These are phyloP conservation scores for Bolboschoenoplectus hybrid DNA, from an alignment of 202 grass and related monocot species.

Conservation along the genomic window DNA sequence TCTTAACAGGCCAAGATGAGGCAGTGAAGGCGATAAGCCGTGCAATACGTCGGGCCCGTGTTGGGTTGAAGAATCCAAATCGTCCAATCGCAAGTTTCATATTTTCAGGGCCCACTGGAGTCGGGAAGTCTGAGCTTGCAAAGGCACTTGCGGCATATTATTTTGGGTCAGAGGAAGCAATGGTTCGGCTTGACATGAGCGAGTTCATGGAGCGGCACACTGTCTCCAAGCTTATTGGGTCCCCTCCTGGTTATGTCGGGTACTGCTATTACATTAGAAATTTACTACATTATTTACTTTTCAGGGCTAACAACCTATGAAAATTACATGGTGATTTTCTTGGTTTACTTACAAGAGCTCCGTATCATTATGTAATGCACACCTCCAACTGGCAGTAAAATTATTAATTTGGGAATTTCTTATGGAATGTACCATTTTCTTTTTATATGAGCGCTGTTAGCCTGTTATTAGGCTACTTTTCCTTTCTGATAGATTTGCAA, in stretches of 20 bases:
- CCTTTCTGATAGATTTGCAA: background rate
- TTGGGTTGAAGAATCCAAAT: conserved; percentile 81
- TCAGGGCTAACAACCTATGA: background rate
- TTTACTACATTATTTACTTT: conserved; percentile 12
- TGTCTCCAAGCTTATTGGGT: conserved; percentile 85
- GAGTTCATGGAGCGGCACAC: conserved; percentile 92
- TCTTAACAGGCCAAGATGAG: conserved; percentile 68
- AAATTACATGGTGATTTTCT: background rate
- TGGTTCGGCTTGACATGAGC: conserved; percentile 91
- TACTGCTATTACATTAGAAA: conserved; percentile 14
- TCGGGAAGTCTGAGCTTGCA: conserved; percentile 88
- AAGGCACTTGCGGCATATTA: conserved; percentile 82
- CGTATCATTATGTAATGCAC: background rate
- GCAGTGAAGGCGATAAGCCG: conserved; percentile 85
- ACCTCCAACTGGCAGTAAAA: background rate
- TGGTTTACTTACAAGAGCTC: background rate
- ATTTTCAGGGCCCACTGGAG: conserved; percentile 82
- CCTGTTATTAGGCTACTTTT: background rate
- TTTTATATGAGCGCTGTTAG: background rate
- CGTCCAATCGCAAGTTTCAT: conserved; percentile 88
- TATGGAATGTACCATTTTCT: background rate
- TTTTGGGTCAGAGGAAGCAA: conserved; percentile 81
- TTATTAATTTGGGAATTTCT: background rate
- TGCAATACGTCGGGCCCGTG: conserved; percentile 72
- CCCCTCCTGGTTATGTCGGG: conserved; percentile 87